phyloP scores from a whole-genome alignment of 768 basidiomycete species.

The Floccularia luteovirens region DNA sequence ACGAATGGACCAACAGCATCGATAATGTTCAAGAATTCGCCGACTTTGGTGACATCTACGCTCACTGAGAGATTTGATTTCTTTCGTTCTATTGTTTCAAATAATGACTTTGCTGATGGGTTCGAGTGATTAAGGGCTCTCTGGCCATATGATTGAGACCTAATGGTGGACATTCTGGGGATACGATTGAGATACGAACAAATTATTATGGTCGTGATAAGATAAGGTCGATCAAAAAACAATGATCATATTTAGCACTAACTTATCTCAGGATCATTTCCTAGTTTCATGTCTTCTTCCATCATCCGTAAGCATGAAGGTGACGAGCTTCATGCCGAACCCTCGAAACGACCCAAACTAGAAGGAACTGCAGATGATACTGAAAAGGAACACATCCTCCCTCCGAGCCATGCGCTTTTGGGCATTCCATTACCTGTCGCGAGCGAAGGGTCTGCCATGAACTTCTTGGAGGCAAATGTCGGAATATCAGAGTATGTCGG shows the following conservation, averaged over 20 bases:
- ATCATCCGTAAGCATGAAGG: constrained; percentile 45
- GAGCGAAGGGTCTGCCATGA: constrained; percentile 41
- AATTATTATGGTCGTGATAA: neutral
- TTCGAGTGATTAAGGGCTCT: constrained; percentile 56
- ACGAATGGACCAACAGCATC: constrained; percentile 84
- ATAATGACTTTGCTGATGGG: constrained; percentile 69
- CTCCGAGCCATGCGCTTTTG: constrained; percentile 68
- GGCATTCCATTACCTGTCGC: constrained; percentile 46
- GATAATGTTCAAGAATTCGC: constrained; percentile 78
- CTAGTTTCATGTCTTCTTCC: constrained; percentile 23
- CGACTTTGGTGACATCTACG: constrained; percentile 82
- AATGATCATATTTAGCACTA: constrained; percentile 6
- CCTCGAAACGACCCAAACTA: constrained; percentile 35
- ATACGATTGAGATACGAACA: neutral
- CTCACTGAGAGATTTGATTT: constrained; percentile 90
- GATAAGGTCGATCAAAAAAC: constrained; percentile 11
- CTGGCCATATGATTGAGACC: constrained; percentile 51
- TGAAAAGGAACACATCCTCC: constrained; percentile 37
- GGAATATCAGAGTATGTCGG: constrained; percentile 87
- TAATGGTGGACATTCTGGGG: constrained; percentile 23
- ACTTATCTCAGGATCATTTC: constrained; percentile 10
- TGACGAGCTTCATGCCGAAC: constrained; percentile 34
- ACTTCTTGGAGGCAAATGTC: constrained; percentile 73
- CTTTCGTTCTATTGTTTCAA: constrained; percentile 82
- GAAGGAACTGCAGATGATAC: constrained; percentile 11